Conservation (phyloP, 176 grass and related monocot species). For the Areca catechu region DNA sequence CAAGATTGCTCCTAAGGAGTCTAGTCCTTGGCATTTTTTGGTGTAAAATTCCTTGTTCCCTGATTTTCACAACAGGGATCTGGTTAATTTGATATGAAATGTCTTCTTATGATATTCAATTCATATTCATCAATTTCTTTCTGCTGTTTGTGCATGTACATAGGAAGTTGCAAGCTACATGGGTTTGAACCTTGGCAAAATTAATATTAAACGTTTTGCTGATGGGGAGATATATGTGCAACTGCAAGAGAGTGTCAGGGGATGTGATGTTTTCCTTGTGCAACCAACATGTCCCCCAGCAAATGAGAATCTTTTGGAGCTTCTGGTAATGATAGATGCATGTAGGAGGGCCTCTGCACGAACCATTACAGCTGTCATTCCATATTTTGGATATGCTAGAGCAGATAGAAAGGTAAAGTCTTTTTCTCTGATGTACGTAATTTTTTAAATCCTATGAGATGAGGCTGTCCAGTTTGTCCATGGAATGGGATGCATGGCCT, state of each 20-base stretch:
- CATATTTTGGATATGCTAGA: constrained; percentile 21
- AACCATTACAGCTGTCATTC: constrained; percentile 10
- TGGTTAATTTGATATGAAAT: too few species aligned
- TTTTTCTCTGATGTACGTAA: too few species aligned
- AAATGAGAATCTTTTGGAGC: constrained; percentile 19
- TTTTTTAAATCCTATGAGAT: too few species aligned
- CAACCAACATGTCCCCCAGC: constrained; percentile 7
- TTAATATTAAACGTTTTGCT: constrained; percentile 12
- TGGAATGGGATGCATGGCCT: too few species aligned
- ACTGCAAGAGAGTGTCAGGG: constrained; percentile 12
- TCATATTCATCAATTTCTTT: too few species aligned
- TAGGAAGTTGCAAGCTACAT: constrained; percentile 10
- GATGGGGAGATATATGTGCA: constrained; percentile 14
- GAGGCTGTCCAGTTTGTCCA: too few species aligned
- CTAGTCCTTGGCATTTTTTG: too few species aligned
- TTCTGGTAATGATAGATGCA: constrained; percentile 15
- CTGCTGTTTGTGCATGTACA: not conserved
- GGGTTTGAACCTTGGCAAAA: constrained; percentile 5
- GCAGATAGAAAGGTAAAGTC: constrained; percentile 11
- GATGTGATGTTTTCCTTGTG: constrained; percentile 4
- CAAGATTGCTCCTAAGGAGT: too few species aligned
- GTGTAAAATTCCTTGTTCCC: too few species aligned
- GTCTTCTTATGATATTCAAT: too few species aligned
- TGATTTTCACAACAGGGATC: too few species aligned
- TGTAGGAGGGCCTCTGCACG: constrained; percentile 12